Conservation (phyloP, 176 grass and related monocot species). For the Secale cereale region DNA sequence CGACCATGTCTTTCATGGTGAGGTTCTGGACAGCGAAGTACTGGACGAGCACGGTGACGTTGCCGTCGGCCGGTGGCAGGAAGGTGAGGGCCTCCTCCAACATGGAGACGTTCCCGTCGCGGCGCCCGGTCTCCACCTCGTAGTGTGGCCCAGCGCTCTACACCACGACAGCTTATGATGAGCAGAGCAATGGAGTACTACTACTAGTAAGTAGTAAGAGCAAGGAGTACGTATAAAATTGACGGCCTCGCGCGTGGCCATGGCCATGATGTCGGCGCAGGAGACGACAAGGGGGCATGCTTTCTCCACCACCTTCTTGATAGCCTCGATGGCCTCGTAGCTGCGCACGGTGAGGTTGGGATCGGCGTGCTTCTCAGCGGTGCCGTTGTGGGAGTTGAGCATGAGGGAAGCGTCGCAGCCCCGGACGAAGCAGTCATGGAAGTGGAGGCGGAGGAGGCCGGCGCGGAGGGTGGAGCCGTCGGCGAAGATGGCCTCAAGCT, state of each 20-base stretch:
- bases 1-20: conserved; percentile 56
- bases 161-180: background rate
- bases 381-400: conserved; percentile 44
- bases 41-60: conserved; percentile 33
- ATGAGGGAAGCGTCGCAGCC: no score
- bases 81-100: conserved; percentile 17
- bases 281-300: conserved; percentile 50
- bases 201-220: no score
- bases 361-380: conserved; percentile 49
- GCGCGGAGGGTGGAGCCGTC: conserved; percentile 39
- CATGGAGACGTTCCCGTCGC: conserved; percentile 52
- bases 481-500: conserved; percentile 13
- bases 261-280: conserved; percentile 72
- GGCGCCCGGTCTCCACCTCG: conserved; percentile 41
- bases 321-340: conserved; percentile 53
- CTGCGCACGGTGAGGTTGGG: conserved; percentile 58
- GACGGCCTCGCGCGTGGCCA: conserved; percentile 62
- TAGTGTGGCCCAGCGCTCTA: conserved; percentile 49
- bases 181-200: background rate
- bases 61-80: conserved; percentile 47
- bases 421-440: no score
- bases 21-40: conserved; percentile 56
- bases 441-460: no score
- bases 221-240: conserved; percentile 22
- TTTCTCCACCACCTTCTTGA: conserved; percentile 58